Conservation (phyloP, 2,329 filamentous ascomycete species). For the Sporothrix luriei region DNA sequence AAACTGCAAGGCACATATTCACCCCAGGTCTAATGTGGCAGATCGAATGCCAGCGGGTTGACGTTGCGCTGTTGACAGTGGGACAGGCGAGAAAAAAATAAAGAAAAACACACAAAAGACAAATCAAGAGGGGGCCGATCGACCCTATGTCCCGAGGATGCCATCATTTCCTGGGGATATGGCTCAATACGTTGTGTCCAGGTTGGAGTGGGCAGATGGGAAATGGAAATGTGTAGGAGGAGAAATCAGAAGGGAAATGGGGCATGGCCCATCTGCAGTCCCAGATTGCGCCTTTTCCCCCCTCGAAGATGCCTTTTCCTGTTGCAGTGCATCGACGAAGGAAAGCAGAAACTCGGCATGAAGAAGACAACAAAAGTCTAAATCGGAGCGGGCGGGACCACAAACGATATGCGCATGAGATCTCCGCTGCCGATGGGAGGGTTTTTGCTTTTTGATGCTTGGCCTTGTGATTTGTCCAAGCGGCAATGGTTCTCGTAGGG, state of each 20-base stretch:
- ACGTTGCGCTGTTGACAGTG: neutral
- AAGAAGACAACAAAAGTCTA: neutral
- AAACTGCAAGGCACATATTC: constrained; percentile 2
- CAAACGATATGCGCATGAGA: neutral
- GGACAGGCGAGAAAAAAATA: neutral
- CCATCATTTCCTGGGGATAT: constrained; percentile 30
- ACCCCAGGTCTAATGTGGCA: neutral
- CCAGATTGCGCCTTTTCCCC: constrained; percentile 20
- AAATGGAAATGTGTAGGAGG: neutral
- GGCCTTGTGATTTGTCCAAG: constrained; percentile 1
- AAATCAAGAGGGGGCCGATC: neutral
- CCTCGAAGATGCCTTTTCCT: constrained; percentile 7
- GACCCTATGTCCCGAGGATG: constrained; percentile 3
- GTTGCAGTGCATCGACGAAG: neutral
- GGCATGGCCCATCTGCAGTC: neutral
- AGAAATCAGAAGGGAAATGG: neutral
- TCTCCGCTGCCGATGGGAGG: constrained; percentile 16
- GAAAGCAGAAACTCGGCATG: neutral
- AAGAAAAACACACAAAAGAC: too few species aligned
- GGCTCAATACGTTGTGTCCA: constrained; percentile 10
- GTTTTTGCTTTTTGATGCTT: neutral
- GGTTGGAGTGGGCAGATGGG: neutral
- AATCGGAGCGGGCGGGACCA: neutral
- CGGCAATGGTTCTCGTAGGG: neutral
- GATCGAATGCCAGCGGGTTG: neutral